Evolutionary conservation across 805 yeast genomes (phyloP), one percentile per base, ranked within the genome.

Genomic region (Monosporozyma siamensis): DNA sequence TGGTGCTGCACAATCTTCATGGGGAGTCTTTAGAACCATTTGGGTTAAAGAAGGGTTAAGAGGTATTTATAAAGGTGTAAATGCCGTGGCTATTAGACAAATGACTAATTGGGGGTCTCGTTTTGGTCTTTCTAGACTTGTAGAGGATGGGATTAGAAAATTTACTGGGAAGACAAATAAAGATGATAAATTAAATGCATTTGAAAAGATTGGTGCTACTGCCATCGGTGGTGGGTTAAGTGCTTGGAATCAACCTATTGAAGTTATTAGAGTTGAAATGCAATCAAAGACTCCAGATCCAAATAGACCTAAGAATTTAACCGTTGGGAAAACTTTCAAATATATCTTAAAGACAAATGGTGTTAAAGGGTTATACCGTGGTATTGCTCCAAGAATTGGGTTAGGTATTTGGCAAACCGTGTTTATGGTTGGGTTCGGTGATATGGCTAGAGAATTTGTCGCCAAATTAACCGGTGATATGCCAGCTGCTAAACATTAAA

Each of bases 31-130:
- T 68, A 75, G 74, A 61, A 92, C 84, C 30, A 88, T 92, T 48
- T 89, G 77, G 64, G 66, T 68, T 37, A 82, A 72, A 49, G 97
- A 92, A 63, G 98, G 98, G 56, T 77, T 92, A 45, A 74, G 81
- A 52, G 98, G 98, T 55, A 87, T 92, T 62, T 90, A 92, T 69
- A 88, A 84, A 69, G 98, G 98, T 64, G 97, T 90, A 46, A 90
- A 90, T 61, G 98, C 98, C 7, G 97, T 90, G 45, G 97, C 97
- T n/a, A 82, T 90, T 52, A 82, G 98, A 69, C 98, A 92, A 65
- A 83, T 87, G 85, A 90, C 97, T 52, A 92, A 92, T 67, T 92
- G 98, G 98, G 98, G 98, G 40, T 87, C 97, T 15, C 77, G 98
- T 61, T 90, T 89, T 57, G 98, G 97, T 27, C 73, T 92, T 32